Evolutionary conservation across 2,329 filamentous ascomycete genomes (phyloP).

Genomic region (Orbilia quercus): DNA sequence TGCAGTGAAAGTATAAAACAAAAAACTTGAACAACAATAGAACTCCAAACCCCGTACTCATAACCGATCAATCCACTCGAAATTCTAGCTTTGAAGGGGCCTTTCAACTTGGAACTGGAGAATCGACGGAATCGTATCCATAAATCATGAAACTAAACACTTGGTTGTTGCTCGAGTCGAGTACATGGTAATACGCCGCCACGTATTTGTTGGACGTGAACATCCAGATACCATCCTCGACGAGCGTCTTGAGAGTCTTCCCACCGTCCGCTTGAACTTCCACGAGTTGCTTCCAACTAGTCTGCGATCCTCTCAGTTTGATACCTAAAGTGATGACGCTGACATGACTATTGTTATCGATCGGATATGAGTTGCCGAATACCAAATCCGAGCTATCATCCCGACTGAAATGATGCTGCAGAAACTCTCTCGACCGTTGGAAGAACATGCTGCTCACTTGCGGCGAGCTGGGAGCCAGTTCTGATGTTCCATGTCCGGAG

Average conservation of each 20-base stretch:
- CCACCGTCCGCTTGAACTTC: conserved; percentile 28
- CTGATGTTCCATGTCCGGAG: conserved; percentile 31
- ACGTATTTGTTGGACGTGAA: conserved; percentile 39
- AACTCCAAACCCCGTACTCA: conserved; percentile 45
- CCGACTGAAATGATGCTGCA: conserved; percentile 43
- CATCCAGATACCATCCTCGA: conserved; percentile 33
- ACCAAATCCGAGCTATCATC: conserved; percentile 44
- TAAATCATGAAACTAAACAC: conserved; percentile 49
- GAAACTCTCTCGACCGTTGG: conserved; percentile 38
- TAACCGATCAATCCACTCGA: conserved; percentile 2
- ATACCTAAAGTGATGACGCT: conserved; percentile 46
- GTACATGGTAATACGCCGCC: conserved; percentile 38
- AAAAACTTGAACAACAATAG: neutral
- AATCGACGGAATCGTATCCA: conserved; percentile 42
- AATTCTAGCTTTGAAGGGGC: neutral
- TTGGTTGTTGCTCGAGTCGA: neutral
- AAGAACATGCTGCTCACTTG: conserved; percentile 44
- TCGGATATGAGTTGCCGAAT: conserved; percentile 49
- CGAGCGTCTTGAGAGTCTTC: conserved; percentile 19
- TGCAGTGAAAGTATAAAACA: too few species aligned
- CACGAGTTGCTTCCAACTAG: conserved; percentile 38
- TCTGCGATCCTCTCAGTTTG: conserved; percentile 36
- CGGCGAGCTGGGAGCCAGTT: conserved; percentile 26
- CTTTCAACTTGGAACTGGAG: conserved; percentile 26
- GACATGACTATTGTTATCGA: conserved; percentile 19